These are phyloP conservation scores for peach (Prunus persica) DNA, from an alignment of 306 rosid genomes.

Conservation along the genomic window Prunus_persica_NCBIv2 NC_034014.1:28227501-28228000, in stretches of 20 bases:
- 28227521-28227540: background rate
- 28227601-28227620: background rate
- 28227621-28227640: background rate
- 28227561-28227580: background rate
- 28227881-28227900: background rate
- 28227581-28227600: background rate
- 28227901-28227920: background rate
- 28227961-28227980: background rate
- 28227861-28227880: background rate
- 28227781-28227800: background rate
- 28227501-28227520: no score
- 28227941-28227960: background rate
- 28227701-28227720: background rate
- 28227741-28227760: background rate
- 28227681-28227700: background rate
- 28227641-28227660: background rate
- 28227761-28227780: background rate
- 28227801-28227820: background rate
- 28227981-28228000: no score
- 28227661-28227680: background rate
- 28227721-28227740: background rate
- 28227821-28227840: background rate
- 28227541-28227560: background rate
- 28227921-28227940: background rate
- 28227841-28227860: background rate